These are phyloP conservation scores for Penicillium sp. DNA, from an alignment of 2,329 filamentous ascomycete genomes.

Conservation along the genomic window DNA sequence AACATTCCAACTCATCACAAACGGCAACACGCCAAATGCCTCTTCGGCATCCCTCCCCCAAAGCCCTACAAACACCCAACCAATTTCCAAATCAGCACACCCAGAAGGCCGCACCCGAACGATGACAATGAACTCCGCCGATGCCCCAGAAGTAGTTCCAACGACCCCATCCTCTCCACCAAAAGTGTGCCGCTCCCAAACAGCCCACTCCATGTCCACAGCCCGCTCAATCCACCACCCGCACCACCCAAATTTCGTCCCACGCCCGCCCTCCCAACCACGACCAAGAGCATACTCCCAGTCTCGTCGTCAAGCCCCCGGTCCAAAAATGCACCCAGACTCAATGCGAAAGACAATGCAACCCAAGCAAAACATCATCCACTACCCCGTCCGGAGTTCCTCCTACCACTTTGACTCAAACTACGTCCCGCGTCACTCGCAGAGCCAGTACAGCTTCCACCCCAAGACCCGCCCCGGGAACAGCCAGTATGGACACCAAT, in stretches of 20 bases:
- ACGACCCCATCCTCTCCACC: slow-evolving; percentile 19
- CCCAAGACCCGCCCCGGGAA: background rate
- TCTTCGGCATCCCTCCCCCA: slow-evolving; percentile 5
- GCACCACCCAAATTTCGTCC: slow-evolving; percentile 27
- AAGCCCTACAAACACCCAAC: background rate
- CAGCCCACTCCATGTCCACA: slow-evolving; percentile 12
- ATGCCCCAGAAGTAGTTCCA: slow-evolving; percentile 36
- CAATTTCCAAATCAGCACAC: background rate
- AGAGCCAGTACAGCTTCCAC: slow-evolving; percentile 21
- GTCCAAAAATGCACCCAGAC: slow-evolving; percentile 8
- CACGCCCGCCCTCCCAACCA: slow-evolving; percentile 9
- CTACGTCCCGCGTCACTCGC: slow-evolving; percentile 26
- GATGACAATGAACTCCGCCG: slow-evolving; percentile 34
- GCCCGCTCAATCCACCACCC: slow-evolving; percentile 26
- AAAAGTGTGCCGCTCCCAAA: slow-evolving; percentile 29
- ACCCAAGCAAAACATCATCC: slow-evolving; percentile 6
- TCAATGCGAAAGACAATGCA: slow-evolving; percentile 8
- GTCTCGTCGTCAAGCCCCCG: slow-evolving; percentile 11
- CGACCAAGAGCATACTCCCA: slow-evolving; percentile 20
- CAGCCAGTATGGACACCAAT: slow-evolving; percentile 15
- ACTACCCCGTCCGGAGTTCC: slow-evolving; percentile 16
- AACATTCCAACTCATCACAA: background rate
- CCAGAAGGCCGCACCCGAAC: slow-evolving; percentile 21
- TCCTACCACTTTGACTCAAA: slow-evolving; percentile 30
- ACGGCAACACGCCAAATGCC: background rate